Conservation (phyloP, 2,329 filamentous ascomycete genomes). For the Salinomyces thailandicus region DNA sequence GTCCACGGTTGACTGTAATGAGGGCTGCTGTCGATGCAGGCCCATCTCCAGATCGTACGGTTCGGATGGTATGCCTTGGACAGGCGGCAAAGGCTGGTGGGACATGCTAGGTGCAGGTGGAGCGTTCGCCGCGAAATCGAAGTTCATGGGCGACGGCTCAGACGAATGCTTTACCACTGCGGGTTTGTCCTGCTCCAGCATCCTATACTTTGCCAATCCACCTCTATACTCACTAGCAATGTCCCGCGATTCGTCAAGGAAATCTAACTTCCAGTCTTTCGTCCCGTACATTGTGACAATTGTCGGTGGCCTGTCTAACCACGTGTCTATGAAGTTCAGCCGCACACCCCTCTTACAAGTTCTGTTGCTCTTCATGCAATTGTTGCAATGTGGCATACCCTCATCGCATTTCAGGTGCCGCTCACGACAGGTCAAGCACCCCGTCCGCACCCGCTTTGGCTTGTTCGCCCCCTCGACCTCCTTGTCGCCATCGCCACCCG, state of each 20-base stretch:
- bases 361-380: constrained; percentile 80
- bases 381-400: constrained; percentile 53
- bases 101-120: constrained; percentile 26
- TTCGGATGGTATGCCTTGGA: constrained; percentile 40
- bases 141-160: constrained; percentile 7
- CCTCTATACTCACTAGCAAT: constrained; percentile 87
- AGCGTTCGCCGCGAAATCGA: constrained; percentile 24
- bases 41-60: too few species aligned
- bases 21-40: too few species aligned
- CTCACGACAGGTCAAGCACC: constrained; percentile 82
- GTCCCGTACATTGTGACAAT: constrained; percentile 45
- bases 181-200: constrained; percentile 11
- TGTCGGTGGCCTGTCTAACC: constrained; percentile 54
- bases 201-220: constrained; percentile 61
- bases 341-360: constrained; percentile 77
- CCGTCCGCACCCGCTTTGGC: constrained; percentile 78
- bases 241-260: constrained; percentile 77
- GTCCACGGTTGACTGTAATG: constrained; percentile 22
- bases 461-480: constrained; percentile 39
- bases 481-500: constrained; percentile 23
- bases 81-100: constrained; percentile 42
- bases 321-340: constrained; percentile 84
- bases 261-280: constrained; percentile 61
- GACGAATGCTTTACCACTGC: neutral
- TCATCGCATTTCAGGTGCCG: constrained; percentile 89